A percentile compares a stretch with the other conserved stretches of the same genome.
Conservation (phyloP, 257 asterid species). For the Fraxinus quadrangulata region DNA sequence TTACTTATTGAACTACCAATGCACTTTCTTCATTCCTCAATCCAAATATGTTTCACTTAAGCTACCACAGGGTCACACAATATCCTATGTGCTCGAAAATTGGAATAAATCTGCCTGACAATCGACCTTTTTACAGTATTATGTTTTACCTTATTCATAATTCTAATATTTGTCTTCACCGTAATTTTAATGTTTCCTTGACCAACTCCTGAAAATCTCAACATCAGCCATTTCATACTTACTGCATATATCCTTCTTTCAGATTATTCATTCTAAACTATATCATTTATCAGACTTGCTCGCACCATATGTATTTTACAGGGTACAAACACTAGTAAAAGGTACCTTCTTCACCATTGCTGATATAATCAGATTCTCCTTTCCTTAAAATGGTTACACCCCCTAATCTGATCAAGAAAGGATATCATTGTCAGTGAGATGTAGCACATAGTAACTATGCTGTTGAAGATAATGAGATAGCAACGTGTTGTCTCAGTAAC, state of each 20-base stretch:
- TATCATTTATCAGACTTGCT: not conserved
- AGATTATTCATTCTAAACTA: not conserved
- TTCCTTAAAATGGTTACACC: constrained; percentile 81
- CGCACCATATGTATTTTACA: not conserved
- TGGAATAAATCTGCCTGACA: not conserved
- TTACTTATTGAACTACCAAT: not conserved
- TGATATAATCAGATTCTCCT: constrained; percentile 76
- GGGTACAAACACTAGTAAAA: constrained; percentile 14
- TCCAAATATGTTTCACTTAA: not conserved
- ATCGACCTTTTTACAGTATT: not conserved
- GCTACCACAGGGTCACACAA: not conserved
- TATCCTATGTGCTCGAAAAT: not conserved
- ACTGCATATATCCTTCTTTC: not conserved
- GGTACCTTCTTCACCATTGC: constrained; percentile 82
- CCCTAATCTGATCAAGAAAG: constrained; percentile 59
- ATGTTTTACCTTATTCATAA: not conserved
- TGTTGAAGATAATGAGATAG: not conserved
- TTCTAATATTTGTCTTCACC: not conserved
- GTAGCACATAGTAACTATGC: not conserved
- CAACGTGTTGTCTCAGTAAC: not conserved
- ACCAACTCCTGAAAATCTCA: not conserved
- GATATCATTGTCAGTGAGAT: constrained; percentile 10
- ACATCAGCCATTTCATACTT: not conserved
- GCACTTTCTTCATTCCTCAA: not conserved
- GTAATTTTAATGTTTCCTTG: not conserved